A percentile compares a stretch with the other conserved stretches of the same genome.
phyloP scores from a whole-genome alignment of 2,329 filamentous ascomycete genomes.

The Paracamarosporium sp. region DNA sequence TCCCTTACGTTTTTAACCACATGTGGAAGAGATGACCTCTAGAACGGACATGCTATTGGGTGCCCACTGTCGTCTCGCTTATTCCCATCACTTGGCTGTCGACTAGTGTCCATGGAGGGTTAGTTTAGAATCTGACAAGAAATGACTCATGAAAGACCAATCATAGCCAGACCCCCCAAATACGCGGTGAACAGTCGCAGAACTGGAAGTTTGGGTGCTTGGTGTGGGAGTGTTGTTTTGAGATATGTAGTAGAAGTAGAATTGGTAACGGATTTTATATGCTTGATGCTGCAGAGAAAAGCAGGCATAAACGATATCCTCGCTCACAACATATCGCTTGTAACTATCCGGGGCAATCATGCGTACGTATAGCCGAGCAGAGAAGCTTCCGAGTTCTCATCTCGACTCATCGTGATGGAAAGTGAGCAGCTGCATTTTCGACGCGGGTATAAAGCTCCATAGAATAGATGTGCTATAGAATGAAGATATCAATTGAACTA shows the following conservation, averaged over 20 bases:
- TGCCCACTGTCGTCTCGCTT: too few relatives aligned
- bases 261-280: background rate
- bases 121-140: background rate
- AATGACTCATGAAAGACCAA: constrained; percentile 11
- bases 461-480: constrained; percentile 1
- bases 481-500: constrained; percentile 1
- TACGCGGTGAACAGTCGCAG: background rate
- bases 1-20: background rate
- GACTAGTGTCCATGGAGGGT: background rate
- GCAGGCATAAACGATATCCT: background rate
- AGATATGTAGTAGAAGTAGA: background rate
- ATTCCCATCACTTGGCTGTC: too few relatives aligned
- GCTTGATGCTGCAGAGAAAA: background rate
- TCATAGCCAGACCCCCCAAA: background rate
- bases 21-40: too few relatives aligned
- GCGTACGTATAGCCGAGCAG: background rate
- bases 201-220: background rate
- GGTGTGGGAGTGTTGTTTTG: background rate
- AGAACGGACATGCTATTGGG: too few relatives aligned
- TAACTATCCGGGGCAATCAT: background rate
- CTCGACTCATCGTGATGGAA: constrained; percentile 24
- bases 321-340: background rate
- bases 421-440: constrained; percentile 2
- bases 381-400: background rate
- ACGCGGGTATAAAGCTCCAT: constrained; percentile 6